Percentiles rank a stretch among this genome's conserved stretches.
These are phyloP conservation scores for Maudiozyma barnettii DNA, from an alignment of 805 yeast species.

Conservation along the genomic window DNA sequence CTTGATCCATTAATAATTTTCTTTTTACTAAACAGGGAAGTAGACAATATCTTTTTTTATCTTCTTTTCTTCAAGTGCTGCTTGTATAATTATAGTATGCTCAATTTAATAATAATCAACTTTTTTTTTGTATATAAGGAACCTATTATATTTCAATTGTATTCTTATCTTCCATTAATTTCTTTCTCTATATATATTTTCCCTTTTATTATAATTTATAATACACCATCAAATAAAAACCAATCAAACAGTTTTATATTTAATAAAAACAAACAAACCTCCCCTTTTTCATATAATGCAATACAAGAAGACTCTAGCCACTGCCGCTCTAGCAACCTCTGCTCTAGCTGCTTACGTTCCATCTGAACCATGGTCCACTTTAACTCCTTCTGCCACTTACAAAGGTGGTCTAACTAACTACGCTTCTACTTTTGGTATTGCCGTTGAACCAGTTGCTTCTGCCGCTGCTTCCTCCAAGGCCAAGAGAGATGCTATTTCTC, in stretches of 20 bases:
- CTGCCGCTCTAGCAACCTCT: constrained; percentile 26
- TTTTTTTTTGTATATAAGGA: too few species aligned
- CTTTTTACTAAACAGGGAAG: too few species aligned
- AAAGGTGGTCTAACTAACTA: constrained; percentile 31
- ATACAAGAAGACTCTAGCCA: constrained; percentile 22
- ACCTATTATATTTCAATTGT: too few species aligned
- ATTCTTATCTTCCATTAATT: too few species aligned
- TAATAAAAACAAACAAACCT: constrained; percentile 3
- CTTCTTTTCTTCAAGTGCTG: too few species aligned
- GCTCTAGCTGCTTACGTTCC: constrained; percentile 22
- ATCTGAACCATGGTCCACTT: constrained; percentile 34
- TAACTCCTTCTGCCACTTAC: constrained; percentile 34
- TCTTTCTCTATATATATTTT: background rate
- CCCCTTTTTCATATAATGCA: constrained; percentile 13
- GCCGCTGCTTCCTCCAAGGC: constrained; percentile 28
- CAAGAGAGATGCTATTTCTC: constrained; percentile 25
- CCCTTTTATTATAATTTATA: background rate
- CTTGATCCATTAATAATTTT: too few species aligned
- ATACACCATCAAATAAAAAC: background rate
- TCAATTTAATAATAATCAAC: too few species aligned
- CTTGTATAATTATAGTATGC: too few species aligned
- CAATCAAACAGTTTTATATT: background rate
- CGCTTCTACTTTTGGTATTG: constrained; percentile 35
- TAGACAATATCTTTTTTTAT: too few species aligned
- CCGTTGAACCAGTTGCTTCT: constrained; percentile 31